phyloP scores from a whole-genome alignment of 2,329 filamentous ascomycete genomes.

The Ceratocystis ficicola region DNA sequence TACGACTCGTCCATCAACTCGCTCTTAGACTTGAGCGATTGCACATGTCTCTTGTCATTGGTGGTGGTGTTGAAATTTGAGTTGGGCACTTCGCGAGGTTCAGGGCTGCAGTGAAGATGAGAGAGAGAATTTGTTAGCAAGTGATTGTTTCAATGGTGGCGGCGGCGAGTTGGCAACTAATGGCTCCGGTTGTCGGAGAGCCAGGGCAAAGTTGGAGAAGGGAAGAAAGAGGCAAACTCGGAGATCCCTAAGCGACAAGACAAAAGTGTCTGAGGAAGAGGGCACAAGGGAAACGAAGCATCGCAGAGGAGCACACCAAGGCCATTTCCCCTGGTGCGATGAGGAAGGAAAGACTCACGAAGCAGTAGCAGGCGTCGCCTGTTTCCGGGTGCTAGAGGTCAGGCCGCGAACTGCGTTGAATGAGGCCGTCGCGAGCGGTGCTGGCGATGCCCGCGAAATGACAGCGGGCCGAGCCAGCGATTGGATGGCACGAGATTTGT shows the following conservation, averaged over 20 bases:
- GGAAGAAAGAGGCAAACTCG: background rate
- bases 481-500: conserved; percentile 22
- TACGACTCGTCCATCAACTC: conserved; percentile 72
- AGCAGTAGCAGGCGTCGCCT: conserved; percentile 22
- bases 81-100: conserved; percentile 48
- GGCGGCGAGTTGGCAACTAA: background rate
- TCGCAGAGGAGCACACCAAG: background rate
- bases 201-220: no score
- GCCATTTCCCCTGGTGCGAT: background rate
- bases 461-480: conserved; percentile 18
- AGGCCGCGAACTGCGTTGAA: conserved; percentile 19
- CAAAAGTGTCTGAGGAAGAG: background rate
- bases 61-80: conserved; percentile 45
- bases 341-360: conserved; percentile 17
- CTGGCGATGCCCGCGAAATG: conserved; percentile 19
- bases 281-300: background rate
- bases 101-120: conserved; percentile 30
- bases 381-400: conserved; percentile 22
- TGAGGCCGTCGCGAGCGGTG: conserved; percentile 21
- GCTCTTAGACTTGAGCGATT: conserved; percentile 49
- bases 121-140: conserved; percentile 23
- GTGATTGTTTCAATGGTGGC: background rate
- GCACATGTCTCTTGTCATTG: conserved; percentile 48
- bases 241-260: background rate
- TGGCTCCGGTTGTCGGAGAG: background rate